Percentiles rank a stretch among this genome's conserved stretches.
Evolutionary conservation across 805 yeast genomes (phyloP).

Genomic region (Metschnikowia dekortorum): DNA sequence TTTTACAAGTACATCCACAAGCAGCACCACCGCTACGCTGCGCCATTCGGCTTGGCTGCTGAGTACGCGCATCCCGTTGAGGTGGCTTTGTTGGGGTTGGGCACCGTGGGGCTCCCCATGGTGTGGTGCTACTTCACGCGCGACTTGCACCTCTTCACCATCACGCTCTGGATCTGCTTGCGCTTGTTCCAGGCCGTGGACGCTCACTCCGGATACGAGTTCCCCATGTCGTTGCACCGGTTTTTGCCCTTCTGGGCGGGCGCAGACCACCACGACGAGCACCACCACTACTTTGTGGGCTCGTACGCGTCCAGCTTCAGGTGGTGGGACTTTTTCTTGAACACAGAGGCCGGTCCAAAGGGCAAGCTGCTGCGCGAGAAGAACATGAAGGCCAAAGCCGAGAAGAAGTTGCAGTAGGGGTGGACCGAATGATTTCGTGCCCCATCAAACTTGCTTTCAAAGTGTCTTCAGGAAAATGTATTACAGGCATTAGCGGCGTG

Average conservation of each 20-base stretch:
- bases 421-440: not conserved
- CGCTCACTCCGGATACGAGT: conserved; percentile 58
- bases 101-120: conserved; percentile 59
- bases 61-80: conserved; percentile 61
- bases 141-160: conserved; percentile 49
- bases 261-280: conserved; percentile 59
- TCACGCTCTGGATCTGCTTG: conserved; percentile 48
- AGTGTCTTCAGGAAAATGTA: too few species aligned
- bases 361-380: conserved; percentile 73
- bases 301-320: conserved; percentile 93
- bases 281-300: conserved; percentile 73
- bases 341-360: conserved; percentile 86
- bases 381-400: conserved; percentile 54
- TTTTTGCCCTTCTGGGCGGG: conserved; percentile 64
- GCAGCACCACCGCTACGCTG: conserved; percentile 58
- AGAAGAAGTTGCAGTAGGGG: conserved; percentile 25
- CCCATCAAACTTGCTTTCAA: too few species aligned
- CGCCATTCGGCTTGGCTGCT: conserved; percentile 60
- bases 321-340: conserved; percentile 87
- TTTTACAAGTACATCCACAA: conserved; percentile 56
- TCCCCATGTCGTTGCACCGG: conserved; percentile 56
- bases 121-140: conserved; percentile 45
- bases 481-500: too few species aligned
- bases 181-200: conserved; percentile 58
- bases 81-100: conserved; percentile 53